Conservation (phyloP, 495 filamentous ascomycete genomes). For the Penicillium alfredii region DNA sequence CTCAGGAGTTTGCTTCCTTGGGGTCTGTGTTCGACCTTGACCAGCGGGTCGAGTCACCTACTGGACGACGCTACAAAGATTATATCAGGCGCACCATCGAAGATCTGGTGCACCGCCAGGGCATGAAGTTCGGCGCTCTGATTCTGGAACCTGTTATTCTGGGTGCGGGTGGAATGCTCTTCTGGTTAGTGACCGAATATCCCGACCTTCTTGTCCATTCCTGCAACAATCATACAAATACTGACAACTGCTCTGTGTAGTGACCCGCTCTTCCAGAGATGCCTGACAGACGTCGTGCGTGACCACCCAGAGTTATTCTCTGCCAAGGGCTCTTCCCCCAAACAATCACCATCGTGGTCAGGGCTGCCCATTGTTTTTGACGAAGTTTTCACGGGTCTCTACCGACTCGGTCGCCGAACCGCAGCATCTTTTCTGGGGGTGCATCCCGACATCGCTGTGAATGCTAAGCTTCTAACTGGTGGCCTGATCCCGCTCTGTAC, state of each 20-base stretch:
- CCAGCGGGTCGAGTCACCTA: conserved; percentile 33
- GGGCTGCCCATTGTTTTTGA: conserved; percentile 72
- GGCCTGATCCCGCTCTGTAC: conserved; percentile 68
- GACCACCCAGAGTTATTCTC: conserved; percentile 45
- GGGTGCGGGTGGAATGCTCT: conserved; percentile 72
- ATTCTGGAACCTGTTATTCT: conserved; percentile 71
- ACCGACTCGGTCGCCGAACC: conserved; percentile 63
- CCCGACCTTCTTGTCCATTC: neutral
- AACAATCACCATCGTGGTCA: conserved; percentile 44
- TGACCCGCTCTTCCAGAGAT: conserved; percentile 71
- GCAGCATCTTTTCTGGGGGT: conserved; percentile 59
- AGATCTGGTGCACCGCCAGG: conserved; percentile 42
- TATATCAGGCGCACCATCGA: conserved; percentile 52
- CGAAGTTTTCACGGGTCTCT: conserved; percentile 77
- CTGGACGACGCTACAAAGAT: conserved; percentile 45
- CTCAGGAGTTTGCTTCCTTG: conserved; percentile 44
- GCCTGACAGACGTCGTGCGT: conserved; percentile 58
- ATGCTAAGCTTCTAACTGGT: conserved; percentile 74
- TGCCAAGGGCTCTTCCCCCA: conserved; percentile 2
- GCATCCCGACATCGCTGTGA: conserved; percentile 63
- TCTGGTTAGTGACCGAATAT: conserved; percentile 49
- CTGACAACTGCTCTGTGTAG: conserved; percentile 30
- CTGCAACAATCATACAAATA: neutral
- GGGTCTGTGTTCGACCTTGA: conserved; percentile 57
- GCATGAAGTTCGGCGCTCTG: conserved; percentile 63